Percentiles rank a stretch among this genome's conserved stretches.
These are phyloP conservation scores for Pythium coloratum DNA, from an alignment of 352 stramenopile species.

Conservation along the genomic window DNA sequence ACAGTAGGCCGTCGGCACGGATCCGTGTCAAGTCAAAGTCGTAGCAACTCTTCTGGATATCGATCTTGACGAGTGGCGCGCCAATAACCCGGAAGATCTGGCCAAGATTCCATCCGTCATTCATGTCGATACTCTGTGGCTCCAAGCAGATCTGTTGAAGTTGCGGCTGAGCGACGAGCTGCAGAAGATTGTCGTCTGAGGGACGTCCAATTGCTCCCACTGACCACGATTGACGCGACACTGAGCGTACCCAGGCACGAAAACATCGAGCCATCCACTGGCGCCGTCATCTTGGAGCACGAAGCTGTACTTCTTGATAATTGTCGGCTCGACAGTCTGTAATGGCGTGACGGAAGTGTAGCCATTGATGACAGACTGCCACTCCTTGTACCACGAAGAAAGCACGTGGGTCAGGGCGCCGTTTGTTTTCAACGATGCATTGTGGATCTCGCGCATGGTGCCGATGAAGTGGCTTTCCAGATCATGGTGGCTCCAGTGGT, in stretches of 20 bases:
- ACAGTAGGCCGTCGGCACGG: neutral
- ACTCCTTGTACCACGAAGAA: constrained; percentile 11
- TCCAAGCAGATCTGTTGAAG: neutral
- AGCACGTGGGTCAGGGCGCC: neutral
- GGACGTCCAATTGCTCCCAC: constrained; percentile 1
- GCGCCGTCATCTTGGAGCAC: neutral
- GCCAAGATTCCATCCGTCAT: neutral
- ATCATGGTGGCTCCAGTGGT: neutral
- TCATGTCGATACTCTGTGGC: neutral
- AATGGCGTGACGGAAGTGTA: neutral
- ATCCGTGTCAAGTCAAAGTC: neutral
- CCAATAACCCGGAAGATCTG: neutral
- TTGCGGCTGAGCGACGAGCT: neutral
- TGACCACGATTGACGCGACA: constrained; percentile 11
- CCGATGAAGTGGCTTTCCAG: neutral
- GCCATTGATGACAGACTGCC: neutral
- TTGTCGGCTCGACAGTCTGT: neutral
- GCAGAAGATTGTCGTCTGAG: neutral
- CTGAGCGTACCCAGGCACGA: constrained; percentile 16
- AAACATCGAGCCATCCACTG: constrained; percentile 14
- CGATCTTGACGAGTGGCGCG: neutral
- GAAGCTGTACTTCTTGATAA: neutral
- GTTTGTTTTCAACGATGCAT: neutral
- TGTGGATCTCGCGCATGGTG: neutral
- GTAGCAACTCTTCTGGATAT: neutral